phyloP scores from a whole-genome alignment of 768 basidiomycete species.

The Rickenella mellea region DNA sequence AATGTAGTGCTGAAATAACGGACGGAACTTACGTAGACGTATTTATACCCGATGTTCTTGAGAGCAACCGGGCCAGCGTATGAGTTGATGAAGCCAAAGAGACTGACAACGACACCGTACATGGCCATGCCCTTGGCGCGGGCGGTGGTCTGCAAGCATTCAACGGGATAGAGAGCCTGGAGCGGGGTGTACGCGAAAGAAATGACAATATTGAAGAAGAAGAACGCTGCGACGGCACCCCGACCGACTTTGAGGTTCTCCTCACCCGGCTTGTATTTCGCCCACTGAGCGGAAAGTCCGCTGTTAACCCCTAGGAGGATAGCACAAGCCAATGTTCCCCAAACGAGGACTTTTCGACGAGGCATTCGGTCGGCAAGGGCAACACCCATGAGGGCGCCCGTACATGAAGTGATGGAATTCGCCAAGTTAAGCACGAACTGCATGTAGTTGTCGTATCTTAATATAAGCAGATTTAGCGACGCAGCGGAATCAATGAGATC shows the following conservation, averaged over 20 bases:
- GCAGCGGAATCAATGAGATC: neutral
- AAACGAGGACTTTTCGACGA: constrained; percentile 20
- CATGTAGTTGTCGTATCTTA: constrained; percentile 13
- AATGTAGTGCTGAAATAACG: neutral
- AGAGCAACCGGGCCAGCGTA: constrained; percentile 40
- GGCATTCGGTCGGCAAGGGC: constrained; percentile 20
- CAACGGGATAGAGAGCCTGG: constrained; percentile 49
- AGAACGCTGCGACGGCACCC: constrained; percentile 21
- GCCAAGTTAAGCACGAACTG: constrained; percentile 26
- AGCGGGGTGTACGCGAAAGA: constrained; percentile 50
- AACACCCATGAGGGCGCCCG: constrained; percentile 21
- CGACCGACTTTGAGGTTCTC: constrained; percentile 16
- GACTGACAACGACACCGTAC: constrained; percentile 24
- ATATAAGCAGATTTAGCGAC: constrained; percentile 2
- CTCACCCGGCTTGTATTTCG: constrained; percentile 17
- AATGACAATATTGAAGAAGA: constrained; percentile 46
- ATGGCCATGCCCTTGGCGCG: constrained; percentile 56
- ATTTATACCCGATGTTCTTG: constrained; percentile 25
- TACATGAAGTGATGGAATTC: constrained; percentile 20
- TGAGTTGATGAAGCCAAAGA: constrained; percentile 35
- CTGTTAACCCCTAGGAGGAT: constrained; percentile 11
- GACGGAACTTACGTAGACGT: neutral
- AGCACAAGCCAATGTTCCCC: constrained; percentile 19
- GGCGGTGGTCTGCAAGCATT: constrained; percentile 45
- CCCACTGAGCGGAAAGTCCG: constrained; percentile 29